Conservation (phyloP, 257 asterid genomes). For the Petunia axillaris region DNA sequence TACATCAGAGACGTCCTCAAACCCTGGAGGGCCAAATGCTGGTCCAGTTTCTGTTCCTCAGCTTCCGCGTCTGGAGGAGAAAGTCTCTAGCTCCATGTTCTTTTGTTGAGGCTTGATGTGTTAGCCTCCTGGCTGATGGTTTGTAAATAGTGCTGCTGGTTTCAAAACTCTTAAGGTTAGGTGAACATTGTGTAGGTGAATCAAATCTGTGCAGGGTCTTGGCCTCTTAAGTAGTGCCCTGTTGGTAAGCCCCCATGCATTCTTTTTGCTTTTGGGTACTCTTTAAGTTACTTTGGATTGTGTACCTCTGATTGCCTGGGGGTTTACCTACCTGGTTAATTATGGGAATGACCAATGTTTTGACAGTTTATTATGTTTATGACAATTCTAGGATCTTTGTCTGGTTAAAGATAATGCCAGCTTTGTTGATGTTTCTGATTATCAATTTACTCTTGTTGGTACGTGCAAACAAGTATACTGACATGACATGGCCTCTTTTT, state of each 20-base stretch:
- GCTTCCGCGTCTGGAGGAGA: constrained; percentile 71
- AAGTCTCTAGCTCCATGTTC: constrained; percentile 75
- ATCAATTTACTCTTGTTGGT: too few relatives aligned
- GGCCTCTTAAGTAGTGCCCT: neutral
- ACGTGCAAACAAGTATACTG: too few relatives aligned
- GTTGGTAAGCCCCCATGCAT: neutral
- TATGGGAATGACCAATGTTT: too few relatives aligned
- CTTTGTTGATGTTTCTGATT: too few relatives aligned
- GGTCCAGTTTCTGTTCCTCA: constrained; percentile 70
- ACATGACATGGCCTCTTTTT: too few relatives aligned
- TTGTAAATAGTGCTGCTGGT: constrained; percentile 9
- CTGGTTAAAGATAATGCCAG: too few relatives aligned
- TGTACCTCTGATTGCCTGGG: too few relatives aligned
- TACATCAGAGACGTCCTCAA: constrained; percentile 79
- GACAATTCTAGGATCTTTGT: too few relatives aligned
- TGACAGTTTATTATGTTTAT: too few relatives aligned
- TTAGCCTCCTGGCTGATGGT: neutral
- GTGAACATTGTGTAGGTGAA: neutral
- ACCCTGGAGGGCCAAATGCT: constrained; percentile 67
- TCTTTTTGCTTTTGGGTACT: neutral
- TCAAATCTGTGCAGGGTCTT: too few relatives aligned
- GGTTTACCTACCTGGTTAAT: too few relatives aligned
- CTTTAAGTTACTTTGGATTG: too few relatives aligned
- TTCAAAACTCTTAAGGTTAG: neutral
- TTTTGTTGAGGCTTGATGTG: constrained; percentile 48